Percentiles rank a stretch among this genome's conserved stretches.
Conservation (phyloP, 495 filamentous ascomycete genomes). For the Penicillium paradoxum region DNA sequence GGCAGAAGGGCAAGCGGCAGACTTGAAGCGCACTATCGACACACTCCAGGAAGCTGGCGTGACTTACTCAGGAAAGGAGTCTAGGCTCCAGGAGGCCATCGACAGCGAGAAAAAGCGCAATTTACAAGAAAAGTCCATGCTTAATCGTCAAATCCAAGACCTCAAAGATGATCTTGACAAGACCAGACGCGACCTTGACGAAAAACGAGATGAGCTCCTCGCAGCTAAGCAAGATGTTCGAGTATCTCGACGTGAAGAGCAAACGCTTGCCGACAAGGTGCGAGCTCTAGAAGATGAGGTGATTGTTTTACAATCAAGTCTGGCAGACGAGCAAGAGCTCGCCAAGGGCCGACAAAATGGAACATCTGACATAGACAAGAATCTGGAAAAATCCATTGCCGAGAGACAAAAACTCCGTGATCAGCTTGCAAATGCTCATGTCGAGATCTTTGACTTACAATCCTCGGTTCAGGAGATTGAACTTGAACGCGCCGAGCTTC, state of each 20-base stretch:
- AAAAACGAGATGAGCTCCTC: slow-evolving; percentile 54
- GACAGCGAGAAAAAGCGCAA: slow-evolving; percentile 56
- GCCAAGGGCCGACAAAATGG: slow-evolving; percentile 50
- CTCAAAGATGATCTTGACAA: slow-evolving; percentile 51
- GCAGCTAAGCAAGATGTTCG: slow-evolving; percentile 63
- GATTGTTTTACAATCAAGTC: slow-evolving; percentile 64
- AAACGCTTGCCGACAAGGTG: slow-evolving; percentile 59
- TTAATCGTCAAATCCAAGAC: slow-evolving; percentile 54
- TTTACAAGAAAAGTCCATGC: slow-evolving; percentile 48
- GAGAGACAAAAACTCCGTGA: slow-evolving; percentile 62
- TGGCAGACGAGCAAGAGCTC: slow-evolving; percentile 70
- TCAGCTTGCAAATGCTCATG: slow-evolving; percentile 54
- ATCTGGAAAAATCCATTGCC: slow-evolving; percentile 45
- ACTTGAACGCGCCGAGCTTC: slow-evolving; percentile 61
- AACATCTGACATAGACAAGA: slow-evolving; percentile 43
- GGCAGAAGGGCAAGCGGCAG: slow-evolving; percentile 62
- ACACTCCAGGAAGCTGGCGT: slow-evolving; percentile 64
- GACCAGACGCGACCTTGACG: slow-evolving; percentile 50
- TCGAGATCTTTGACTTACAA: slow-evolving; percentile 55
- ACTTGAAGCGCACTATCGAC: slow-evolving; percentile 68
- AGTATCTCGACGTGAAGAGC: slow-evolving; percentile 58
- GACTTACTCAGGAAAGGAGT: slow-evolving; percentile 59
- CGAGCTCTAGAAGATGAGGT: slow-evolving; percentile 78
- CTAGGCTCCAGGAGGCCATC: slow-evolving; percentile 58
- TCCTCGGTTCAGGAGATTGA: slow-evolving; percentile 49